Base-by-base conservation (phyloP, 371 early-diverging fungal species). In the Zopfochytrium polystomum region DNA sequence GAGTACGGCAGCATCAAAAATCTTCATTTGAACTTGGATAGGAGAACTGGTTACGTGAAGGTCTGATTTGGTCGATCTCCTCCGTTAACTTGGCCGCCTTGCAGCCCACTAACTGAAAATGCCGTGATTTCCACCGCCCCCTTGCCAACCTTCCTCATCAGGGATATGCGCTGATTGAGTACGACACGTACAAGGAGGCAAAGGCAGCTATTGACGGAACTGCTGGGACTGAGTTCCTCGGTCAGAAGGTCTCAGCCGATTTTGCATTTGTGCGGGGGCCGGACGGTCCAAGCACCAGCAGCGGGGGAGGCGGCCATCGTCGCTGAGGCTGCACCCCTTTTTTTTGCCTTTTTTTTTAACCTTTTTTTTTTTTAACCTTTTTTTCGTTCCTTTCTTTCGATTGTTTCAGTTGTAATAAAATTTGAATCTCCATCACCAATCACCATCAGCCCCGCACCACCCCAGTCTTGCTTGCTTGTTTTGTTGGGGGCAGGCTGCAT, bases 101-200 rank as follows among this genome's bases (percentile, higher is more conserved):
- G 58, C 25, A n/a, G 5, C 15, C 44, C 3, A 1, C 18, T 26
- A 20, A 49, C 32, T 1, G 13, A 30, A 2, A 18, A 27, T 13
- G n/a, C 9, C 15, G 1, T 9, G 44, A 13, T 55, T 55, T 20
- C 18, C 42, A 9, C 31, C 33, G 11, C 18, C 18, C n/a, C 31
- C 15, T 38, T 43, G 29, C 30, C 30, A 34, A 45, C 7, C 30
- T 30, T 34, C 73, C 33, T 25, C 35, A 23, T 27, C 35, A 91
- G 92, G 97, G 97, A 33, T 97, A 97, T 64, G 93, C 92, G 11
- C 74, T 97, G 58, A 74, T 95, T 32, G 95, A 97, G 76, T 97
- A 90, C 57, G 88, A 85, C 51, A 80, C 83, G 13, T 81, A 80
- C 54, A 84, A 85, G 43, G 90, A 95, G 67, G 95, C 97, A 29